Evolutionary conservation across 1,139 yeast species (phyloP).

Genomic region (Candida labiduridarum): DNA sequence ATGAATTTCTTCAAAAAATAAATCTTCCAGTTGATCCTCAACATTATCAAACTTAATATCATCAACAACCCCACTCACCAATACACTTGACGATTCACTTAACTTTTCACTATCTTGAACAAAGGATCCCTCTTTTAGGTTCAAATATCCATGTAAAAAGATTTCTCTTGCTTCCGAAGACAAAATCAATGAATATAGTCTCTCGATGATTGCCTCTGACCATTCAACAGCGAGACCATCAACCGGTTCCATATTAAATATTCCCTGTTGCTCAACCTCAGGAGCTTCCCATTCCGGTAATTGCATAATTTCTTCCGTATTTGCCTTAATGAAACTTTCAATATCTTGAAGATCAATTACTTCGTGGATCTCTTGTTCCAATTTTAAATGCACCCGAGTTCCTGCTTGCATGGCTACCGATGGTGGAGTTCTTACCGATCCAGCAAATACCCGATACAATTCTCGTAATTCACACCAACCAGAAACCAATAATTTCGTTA

Average conservation of each 20-base stretch:
- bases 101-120: constrained; percentile 16
- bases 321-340: constrained; percentile 1
- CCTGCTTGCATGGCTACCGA: constrained; percentile 43
- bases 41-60: constrained; percentile 32
- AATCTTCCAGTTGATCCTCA: constrained; percentile 17
- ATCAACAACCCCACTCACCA: constrained; percentile 69
- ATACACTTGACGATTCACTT: constrained; percentile 19
- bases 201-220: constrained; percentile 33
- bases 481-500: constrained; percentile 47
- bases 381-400: constrained; percentile 36
- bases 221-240: constrained; percentile 33
- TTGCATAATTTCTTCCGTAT: not conserved
- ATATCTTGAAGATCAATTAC: constrained; percentile 21
- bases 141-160: constrained; percentile 54
- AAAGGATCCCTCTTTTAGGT: constrained; percentile 29
- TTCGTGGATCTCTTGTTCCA: constrained; percentile 47
- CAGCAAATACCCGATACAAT: constrained; percentile 46
- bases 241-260: constrained; percentile 25
- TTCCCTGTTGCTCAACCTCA: constrained; percentile 7
- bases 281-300: no score
- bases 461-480: constrained; percentile 57
- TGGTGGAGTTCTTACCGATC: constrained; percentile 26
- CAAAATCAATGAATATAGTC: constrained; percentile 40
- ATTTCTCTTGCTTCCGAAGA: constrained; percentile 63
- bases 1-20: constrained; percentile 29